A percentile compares a stretch with the other conserved stretches of the same genome.
phyloP scores from a whole-genome alignment of 1,284 basidiomycete genomes.

The Ganoderma lucidum region DNA sequence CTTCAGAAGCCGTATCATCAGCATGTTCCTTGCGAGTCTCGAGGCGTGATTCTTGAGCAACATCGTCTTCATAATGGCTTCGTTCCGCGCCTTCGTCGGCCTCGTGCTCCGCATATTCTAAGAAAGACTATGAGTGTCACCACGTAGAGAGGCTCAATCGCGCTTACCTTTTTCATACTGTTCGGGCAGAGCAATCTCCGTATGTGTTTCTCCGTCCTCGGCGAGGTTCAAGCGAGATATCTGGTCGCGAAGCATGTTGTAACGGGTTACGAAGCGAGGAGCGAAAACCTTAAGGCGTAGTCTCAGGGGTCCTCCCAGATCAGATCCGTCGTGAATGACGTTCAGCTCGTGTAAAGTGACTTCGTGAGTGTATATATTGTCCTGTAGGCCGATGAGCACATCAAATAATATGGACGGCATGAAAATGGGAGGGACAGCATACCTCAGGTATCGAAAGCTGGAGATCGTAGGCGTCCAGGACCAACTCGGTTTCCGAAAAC shows the following conservation, averaged over 20 bases:
- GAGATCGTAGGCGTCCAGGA: conserved; percentile 73
- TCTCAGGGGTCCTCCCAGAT: conserved; percentile 69
- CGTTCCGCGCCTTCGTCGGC: conserved; percentile 3
- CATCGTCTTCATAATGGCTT: not conserved
- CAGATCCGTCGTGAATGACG: conserved; percentile 72
- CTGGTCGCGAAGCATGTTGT: conserved; percentile 68
- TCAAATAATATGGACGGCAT: not conserved
- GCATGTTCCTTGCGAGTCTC: not conserved
- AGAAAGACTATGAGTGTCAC: not conserved
- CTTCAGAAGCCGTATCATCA: not conserved
- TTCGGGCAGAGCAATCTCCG: conserved; percentile 13
- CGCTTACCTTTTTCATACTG: conserved; percentile 16
- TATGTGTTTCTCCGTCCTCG: conserved; percentile 34
- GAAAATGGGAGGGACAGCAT: conserved; percentile 22
- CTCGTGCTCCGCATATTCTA: not conserved
- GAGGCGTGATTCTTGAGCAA: not conserved
- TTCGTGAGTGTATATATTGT: conserved; percentile 76
- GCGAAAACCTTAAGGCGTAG: conserved; percentile 57
- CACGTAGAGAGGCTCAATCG: not conserved
- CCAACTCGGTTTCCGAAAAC: conserved; percentile 64
- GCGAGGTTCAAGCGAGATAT: conserved; percentile 53
- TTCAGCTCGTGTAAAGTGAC: conserved; percentile 77
- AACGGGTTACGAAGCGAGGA: conserved; percentile 75
- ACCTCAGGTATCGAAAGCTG: conserved; percentile 73
- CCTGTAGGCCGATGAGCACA: conserved; percentile 50